Evolutionary conservation across 331 rosid species (phyloP).

Genomic region (Ulmus americana): DNA sequence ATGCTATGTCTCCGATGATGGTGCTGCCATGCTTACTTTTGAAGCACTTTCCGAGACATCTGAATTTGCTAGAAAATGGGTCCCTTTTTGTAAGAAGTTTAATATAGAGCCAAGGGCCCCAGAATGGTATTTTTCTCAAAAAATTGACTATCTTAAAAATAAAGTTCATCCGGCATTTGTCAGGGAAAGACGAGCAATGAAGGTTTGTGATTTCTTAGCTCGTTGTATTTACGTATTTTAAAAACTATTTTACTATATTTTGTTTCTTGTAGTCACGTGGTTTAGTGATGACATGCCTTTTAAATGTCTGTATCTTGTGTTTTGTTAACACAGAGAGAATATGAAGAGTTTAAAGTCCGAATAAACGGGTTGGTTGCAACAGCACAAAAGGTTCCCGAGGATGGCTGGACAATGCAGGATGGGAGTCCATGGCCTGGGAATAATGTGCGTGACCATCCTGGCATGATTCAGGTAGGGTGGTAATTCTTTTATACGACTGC

Average conservation of each 20-base stretch:
- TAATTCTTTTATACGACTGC: slow-evolving; percentile 6
- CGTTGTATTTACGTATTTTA: not conserved
- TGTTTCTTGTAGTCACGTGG: not conserved
- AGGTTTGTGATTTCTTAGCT: slow-evolving; percentile 35
- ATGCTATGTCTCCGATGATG: slow-evolving; percentile 97
- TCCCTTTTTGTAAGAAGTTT: slow-evolving; percentile 73
- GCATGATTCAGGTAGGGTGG: slow-evolving; percentile 91
- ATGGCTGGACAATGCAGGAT: slow-evolving; percentile 99
- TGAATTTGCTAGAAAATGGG: slow-evolving; percentile 90
- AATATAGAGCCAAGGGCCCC: slow-evolving; percentile 90
- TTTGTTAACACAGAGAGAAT: slow-evolving; percentile 60
- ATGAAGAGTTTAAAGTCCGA: slow-evolving; percentile 88
- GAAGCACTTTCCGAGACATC: slow-evolving; percentile 98
- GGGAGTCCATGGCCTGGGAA: slow-evolving; percentile 99
- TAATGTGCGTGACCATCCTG: slow-evolving; percentile 94
- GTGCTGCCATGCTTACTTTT: slow-evolving; percentile 99
- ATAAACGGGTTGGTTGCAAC: slow-evolving; percentile 79
- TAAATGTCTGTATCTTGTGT: not conserved
- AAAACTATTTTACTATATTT: slow-evolving; percentile 8
- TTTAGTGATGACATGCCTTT: not conserved
- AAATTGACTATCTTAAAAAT: slow-evolving; percentile 76
- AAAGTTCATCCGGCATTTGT: slow-evolving; percentile 91
- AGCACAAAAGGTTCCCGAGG: slow-evolving; percentile 91
- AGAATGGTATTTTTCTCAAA: slow-evolving; percentile 85
- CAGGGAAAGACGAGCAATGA: slow-evolving; percentile 94